Evolutionary conservation across 768 basidiomycete genomes (phyloP).

Genomic region (Calocybe indica): DNA sequence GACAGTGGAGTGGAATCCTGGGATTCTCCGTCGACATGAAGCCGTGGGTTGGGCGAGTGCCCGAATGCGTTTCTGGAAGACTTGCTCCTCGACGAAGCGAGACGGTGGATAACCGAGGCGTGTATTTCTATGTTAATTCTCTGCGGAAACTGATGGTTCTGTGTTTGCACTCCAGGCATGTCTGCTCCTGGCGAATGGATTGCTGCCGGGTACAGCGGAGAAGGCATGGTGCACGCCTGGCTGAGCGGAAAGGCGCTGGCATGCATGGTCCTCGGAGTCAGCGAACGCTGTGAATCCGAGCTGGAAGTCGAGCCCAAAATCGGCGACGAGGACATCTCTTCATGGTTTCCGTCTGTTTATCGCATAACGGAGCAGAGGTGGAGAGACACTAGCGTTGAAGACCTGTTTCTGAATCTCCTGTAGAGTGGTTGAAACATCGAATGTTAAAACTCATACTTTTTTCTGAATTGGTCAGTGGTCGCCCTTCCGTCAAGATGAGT

Average conservation of each 20-base stretch:
- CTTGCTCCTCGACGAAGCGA: not conserved
- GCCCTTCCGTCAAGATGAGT: no score
- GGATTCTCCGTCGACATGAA: conserved; percentile 53
- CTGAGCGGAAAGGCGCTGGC: conserved; percentile 54
- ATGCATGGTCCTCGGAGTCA: conserved; percentile 46
- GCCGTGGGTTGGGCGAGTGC: conserved; percentile 71
- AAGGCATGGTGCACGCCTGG: conserved; percentile 74
- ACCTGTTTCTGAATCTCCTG: conserved; percentile 7
- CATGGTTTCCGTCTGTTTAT: conserved; percentile 47
- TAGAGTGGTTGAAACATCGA: not conserved
- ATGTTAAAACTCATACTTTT: not conserved
- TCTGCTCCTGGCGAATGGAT: conserved; percentile 61
- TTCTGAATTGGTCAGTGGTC: no score
- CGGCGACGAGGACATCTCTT: conserved; percentile 13
- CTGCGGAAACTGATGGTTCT: not conserved
- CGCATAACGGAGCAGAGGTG: conserved; percentile 44
- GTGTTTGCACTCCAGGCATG: conserved; percentile 7
- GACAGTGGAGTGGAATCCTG: conserved; percentile 60
- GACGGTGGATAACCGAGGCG: no score
- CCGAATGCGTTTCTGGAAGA: conserved; percentile 40
- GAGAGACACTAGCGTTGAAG: conserved; percentile 35
- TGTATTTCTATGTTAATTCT: no score
- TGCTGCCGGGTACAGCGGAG: conserved; percentile 63
- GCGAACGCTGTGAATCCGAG: conserved; percentile 7
- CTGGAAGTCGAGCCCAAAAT: not conserved